A percentile compares a stretch with the other conserved stretches of the same genome.
phyloP scores from a whole-genome alignment of 352 stramenopile genomes.

The Pythium insidiosum region DNA sequence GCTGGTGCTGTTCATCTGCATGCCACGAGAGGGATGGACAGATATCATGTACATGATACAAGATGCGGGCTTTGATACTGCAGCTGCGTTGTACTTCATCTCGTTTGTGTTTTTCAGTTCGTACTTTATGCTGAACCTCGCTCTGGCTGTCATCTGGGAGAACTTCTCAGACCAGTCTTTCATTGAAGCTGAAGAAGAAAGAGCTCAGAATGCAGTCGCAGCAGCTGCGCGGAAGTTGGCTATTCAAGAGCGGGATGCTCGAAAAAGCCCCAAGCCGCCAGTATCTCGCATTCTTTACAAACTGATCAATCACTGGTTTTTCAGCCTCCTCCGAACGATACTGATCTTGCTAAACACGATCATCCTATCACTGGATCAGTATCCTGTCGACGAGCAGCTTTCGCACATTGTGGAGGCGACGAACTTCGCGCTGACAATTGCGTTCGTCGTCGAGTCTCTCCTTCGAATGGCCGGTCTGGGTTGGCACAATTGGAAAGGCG shows the following conservation, averaged over 20 bases:
- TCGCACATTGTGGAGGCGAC: slow-evolving; percentile 39
- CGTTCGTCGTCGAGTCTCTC: slow-evolving; percentile 38
- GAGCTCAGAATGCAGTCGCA: not conserved
- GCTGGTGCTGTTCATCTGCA: slow-evolving; percentile 83
- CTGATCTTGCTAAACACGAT: slow-evolving; percentile 82
- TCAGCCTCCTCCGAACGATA: slow-evolving; percentile 40
- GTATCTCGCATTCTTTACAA: too few species aligned
- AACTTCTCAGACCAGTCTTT: slow-evolving; percentile 63
- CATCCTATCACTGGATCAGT: slow-evolving; percentile 75
- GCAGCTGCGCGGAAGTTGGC: not conserved
- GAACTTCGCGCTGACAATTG: slow-evolving; percentile 49
- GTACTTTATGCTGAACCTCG: slow-evolving; percentile 90
- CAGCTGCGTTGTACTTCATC: slow-evolving; percentile 77
- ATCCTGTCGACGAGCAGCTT: slow-evolving; percentile 38
- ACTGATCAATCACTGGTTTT: slow-evolving; percentile 46
- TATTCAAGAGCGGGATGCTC: not conserved
- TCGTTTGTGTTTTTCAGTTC: slow-evolving; percentile 84
- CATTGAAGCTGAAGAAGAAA: slow-evolving; percentile 45
- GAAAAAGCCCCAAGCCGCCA: too few species aligned
- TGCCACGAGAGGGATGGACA: slow-evolving; percentile 89
- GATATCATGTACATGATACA: slow-evolving; percentile 31
- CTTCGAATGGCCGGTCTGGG: slow-evolving; percentile 75
- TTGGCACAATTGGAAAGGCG: slow-evolving; percentile 29
- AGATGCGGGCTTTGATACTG: slow-evolving; percentile 32
- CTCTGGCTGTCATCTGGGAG: slow-evolving; percentile 87